phyloP scores from a whole-genome alignment of 768 basidiomycete genomes.

The Coprinopsis sp. region DNA sequence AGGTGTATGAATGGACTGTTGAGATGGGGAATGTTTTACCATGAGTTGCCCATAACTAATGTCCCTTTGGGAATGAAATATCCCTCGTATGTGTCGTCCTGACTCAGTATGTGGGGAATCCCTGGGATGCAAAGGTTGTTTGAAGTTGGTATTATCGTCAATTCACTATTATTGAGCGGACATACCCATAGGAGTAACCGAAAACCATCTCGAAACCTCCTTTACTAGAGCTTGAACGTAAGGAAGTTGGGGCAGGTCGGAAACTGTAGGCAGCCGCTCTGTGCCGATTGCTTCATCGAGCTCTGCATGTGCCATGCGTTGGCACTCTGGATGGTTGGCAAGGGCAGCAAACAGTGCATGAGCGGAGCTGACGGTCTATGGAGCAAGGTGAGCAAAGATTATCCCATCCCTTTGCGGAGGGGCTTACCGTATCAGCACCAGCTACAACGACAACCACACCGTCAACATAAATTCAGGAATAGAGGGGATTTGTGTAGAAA shows the following conservation, averaged over 20 bases:
- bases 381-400: neutral
- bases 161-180: too few relatives aligned
- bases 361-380: neutral
- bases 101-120: constrained; percentile 5
- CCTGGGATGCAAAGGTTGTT: too few relatives aligned
- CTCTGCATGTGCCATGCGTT: neutral
- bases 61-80: constrained; percentile 11
- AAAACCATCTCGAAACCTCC: constrained; percentile 6
- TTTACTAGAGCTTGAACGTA: constrained; percentile 6
- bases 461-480: neutral
- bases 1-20: too few relatives aligned
- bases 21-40: neutral
- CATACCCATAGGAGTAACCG: constrained; percentile 7
- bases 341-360: neutral
- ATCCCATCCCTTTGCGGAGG: too few relatives aligned
- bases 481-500: neutral
- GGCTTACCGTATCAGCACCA: constrained; percentile 26
- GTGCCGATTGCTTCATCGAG: neutral
- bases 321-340: neutral
- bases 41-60: constrained; percentile 4
- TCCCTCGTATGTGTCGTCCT: constrained; percentile 12
- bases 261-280: neutral
- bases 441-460: constrained; percentile 8
- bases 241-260: neutral
- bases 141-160: neutral